A percentile compares a stretch with the other conserved stretches of the same genome.
Evolutionary conservation across 495 filamentous ascomycete genomes (phyloP).

Genomic region (Ascobolus immersus): DNA sequence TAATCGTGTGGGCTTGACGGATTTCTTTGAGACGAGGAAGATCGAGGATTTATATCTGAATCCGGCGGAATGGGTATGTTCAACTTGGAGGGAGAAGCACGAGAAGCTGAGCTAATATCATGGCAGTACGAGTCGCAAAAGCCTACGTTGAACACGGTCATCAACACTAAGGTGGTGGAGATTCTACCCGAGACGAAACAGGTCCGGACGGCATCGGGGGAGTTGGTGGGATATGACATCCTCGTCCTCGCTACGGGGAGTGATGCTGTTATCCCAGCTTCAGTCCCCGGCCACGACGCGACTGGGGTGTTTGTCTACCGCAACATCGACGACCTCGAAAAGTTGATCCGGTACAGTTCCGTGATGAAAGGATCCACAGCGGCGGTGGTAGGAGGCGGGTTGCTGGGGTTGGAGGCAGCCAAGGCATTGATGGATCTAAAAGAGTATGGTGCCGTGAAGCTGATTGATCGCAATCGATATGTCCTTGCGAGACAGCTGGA

Average conservation of each 20-base stretch:
- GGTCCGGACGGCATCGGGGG: constrained; percentile 45
- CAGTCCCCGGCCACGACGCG: constrained; percentile 65
- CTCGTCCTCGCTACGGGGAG: constrained; percentile 83
- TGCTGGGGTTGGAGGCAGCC: constrained; percentile 78
- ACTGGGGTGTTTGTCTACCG: constrained; percentile 87
- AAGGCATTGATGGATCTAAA: constrained; percentile 85
- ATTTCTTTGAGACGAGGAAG: constrained; percentile 74
- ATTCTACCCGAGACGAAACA: constrained; percentile 39
- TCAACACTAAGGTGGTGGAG: constrained; percentile 54
- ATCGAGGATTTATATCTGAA: constrained; percentile 82
- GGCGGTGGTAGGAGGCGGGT: constrained; percentile 68
- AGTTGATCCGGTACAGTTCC: constrained; percentile 48
- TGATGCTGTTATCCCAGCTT: constrained; percentile 54
- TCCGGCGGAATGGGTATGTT: constrained; percentile 59
- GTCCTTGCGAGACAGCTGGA: constrained; percentile 72
- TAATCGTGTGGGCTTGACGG: constrained; percentile 85
- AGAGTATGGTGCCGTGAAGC: constrained; percentile 48
- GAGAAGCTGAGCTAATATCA: background rate
- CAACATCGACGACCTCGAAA: constrained; percentile 62
- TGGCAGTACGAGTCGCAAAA: constrained; percentile 21
- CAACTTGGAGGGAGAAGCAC: background rate
- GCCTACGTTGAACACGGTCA: constrained; percentile 49
- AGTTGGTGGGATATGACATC: constrained; percentile 56
- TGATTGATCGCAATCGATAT: constrained; percentile 80
- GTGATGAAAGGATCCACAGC: constrained; percentile 40